phyloP scores from a whole-genome alignment of 371 early-diverging fungal genomes.

The Haplosporangium sp. region DNA sequence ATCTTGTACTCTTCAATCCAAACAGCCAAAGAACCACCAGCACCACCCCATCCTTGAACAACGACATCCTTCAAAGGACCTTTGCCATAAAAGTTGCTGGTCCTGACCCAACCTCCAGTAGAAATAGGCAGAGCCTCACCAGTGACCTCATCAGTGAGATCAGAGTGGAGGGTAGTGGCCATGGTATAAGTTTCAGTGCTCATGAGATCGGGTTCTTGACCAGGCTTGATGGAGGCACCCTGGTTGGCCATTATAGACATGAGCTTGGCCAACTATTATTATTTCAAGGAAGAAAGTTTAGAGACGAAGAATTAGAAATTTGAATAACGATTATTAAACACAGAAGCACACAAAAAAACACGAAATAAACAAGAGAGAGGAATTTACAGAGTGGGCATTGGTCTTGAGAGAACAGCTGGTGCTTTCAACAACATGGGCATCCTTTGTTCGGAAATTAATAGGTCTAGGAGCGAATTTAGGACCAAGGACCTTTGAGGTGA shows the following conservation, averaged over 20 bases:
- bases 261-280: conserved; percentile 58
- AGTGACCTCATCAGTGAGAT: conserved; percentile 9
- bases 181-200: conserved; percentile 34
- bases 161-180: conserved; percentile 35
- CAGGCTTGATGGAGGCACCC: conserved; percentile 62
- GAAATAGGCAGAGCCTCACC: conserved; percentile 28
- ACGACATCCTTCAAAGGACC: conserved; percentile 49
- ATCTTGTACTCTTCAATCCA: conserved; percentile 68
- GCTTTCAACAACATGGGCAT: conserved; percentile 47
- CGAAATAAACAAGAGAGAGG: neutral
- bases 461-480: conserved; percentile 38
- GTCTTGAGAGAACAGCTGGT: conserved; percentile 65
- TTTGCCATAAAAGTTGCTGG: conserved; percentile 44
- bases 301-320: no score
- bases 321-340: no score
- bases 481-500: conserved; percentile 17
- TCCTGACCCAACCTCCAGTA: conserved; percentile 54
- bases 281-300: no score
- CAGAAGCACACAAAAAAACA: no score
- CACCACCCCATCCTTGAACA: conserved; percentile 68
- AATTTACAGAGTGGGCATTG: conserved; percentile 70
- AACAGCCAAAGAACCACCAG: conserved; percentile 66
- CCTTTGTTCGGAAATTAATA: conserved; percentile 28
- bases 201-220: conserved; percentile 60
- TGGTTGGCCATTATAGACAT: conserved; percentile 76